A percentile compares a stretch with the other conserved stretches of the same genome.
Conservation (phyloP, 1,284 basidiomycete genomes). For the Irpex lacteus region DNA sequence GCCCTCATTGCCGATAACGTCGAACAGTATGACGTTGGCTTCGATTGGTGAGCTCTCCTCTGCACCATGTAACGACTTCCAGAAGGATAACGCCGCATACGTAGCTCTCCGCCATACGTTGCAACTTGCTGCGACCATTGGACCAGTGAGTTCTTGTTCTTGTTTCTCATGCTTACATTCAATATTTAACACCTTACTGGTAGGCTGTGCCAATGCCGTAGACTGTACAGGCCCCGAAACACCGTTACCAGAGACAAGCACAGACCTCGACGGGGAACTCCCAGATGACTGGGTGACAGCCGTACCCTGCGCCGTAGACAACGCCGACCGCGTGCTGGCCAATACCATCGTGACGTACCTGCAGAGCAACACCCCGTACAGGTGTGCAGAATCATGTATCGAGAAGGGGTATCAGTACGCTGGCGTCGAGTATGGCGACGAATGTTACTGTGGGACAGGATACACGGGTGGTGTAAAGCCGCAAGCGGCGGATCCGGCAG, state of each 20-base stretch:
- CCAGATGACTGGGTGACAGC: slow-evolving; percentile 7
- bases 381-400: neutral
- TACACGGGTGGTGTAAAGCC: slow-evolving; percentile 5
- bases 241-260: neutral
- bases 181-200: neutral
- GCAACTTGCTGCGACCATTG: neutral
- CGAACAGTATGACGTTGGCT: slow-evolving; percentile 5
- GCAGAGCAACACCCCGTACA: slow-evolving; percentile 5
- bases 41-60: slow-evolving; percentile 1
- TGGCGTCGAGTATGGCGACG: slow-evolving; percentile 13
- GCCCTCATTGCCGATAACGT: slow-evolving; percentile 9
- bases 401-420: slow-evolving; percentile 8
- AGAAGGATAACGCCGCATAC: neutral
- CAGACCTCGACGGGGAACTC: neutral
- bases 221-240: slow-evolving; percentile 12
- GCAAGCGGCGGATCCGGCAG: slow-evolving; percentile 5
- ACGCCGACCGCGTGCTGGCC: slow-evolving; percentile 8
- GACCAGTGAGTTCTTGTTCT: neutral
- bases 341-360: slow-evolving; percentile 5
- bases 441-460: slow-evolving; percentile 14
- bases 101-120: neutral
- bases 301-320: slow-evolving; percentile 12
- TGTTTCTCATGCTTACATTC: neutral
- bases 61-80: neutral
- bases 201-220: slow-evolving; percentile 7